Percentiles rank a stretch among this genome's conserved stretches.
Conservation (phyloP, 2,329 filamentous ascomycete species). For the Calonectria pseudoreteaudii region DNA sequence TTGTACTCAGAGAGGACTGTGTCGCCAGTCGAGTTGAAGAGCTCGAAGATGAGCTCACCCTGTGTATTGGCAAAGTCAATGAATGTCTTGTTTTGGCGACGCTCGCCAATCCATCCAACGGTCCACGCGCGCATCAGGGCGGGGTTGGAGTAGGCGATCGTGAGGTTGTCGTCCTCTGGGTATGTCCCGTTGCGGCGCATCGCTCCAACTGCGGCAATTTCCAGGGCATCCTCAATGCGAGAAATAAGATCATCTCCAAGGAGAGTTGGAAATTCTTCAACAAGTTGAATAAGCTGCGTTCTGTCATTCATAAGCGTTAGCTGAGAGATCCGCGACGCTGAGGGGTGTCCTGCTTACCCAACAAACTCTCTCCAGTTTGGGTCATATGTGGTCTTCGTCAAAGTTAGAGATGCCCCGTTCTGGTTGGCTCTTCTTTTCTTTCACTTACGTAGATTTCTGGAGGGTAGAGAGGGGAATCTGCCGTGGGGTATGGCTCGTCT, state of each 20-base stretch:
- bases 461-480: slow-evolving; percentile 47
- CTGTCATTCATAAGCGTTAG: slow-evolving; percentile 14
- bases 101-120: slow-evolving; percentile 55
- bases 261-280: slow-evolving; percentile 49
- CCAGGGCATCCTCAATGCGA: slow-evolving; percentile 51
- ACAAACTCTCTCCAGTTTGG: slow-evolving; percentile 54
- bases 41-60: slow-evolving; percentile 43
- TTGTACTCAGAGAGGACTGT: slow-evolving; percentile 54
- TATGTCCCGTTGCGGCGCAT: slow-evolving; percentile 55
- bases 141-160: slow-evolving; percentile 56
- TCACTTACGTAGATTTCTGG: slow-evolving; percentile 22
- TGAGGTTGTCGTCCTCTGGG: slow-evolving; percentile 51
- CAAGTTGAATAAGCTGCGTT: slow-evolving; percentile 49
- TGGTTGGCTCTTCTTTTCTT: background rate
- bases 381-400: slow-evolving; percentile 31
- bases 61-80: slow-evolving; percentile 51
- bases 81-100: slow-evolving; percentile 50
- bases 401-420: background rate
- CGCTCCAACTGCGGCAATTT: slow-evolving; percentile 50
- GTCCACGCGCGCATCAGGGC: slow-evolving; percentile 53
- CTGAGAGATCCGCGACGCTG: too few relatives aligned
- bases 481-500: slow-evolving; percentile 52
- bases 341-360: slow-evolving; percentile 33
- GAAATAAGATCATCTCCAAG: slow-evolving; percentile 46
- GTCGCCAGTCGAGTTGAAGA: slow-evolving; percentile 46